A percentile compares a stretch with the other conserved stretches of the same genome.
Evolutionary conservation across 169 alveolate species (phyloP).

Genomic region (Cryptosporidium parvum): DNA sequence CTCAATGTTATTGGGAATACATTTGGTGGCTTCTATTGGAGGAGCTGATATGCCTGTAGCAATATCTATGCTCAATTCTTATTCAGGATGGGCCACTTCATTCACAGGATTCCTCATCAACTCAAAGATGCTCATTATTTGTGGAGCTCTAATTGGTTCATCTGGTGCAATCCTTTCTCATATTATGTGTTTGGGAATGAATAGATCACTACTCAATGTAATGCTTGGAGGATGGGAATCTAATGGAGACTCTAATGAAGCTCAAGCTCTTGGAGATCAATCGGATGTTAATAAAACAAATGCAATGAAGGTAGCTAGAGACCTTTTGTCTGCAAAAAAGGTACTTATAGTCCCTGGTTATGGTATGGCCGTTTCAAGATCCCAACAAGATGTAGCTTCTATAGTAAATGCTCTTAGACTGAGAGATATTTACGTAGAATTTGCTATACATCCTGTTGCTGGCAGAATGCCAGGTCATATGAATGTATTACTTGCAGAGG

Average conservation of each 20-base stretch:
- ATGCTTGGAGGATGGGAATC: constrained; percentile 91
- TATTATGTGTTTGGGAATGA: constrained; percentile 95
- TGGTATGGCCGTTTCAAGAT: constrained; percentile 94
- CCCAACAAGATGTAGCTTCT: constrained; percentile 87
- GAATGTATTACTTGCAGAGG: constrained; percentile 96
- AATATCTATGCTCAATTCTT: constrained; percentile 92
- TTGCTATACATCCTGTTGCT: constrained; percentile 97
- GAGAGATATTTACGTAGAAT: constrained; percentile 88
- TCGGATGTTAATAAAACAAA: constrained; percentile 83
- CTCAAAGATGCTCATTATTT: constrained; percentile 89
- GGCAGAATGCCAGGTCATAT: constrained; percentile 98
- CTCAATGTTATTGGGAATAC: constrained; percentile 88
- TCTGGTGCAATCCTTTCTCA: constrained; percentile 94
- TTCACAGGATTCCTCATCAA: constrained; percentile 93
- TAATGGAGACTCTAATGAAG: constrained; percentile 78
- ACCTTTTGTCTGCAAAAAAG: constrained; percentile 83
- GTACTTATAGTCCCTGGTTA: constrained; percentile 95
- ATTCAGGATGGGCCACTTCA: constrained; percentile 94
- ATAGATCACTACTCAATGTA: constrained; percentile 89
- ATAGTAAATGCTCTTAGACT: constrained; percentile 82
- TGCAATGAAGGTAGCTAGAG: constrained; percentile 87
- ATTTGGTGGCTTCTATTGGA: constrained; percentile 91
- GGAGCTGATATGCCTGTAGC: constrained; percentile 97
- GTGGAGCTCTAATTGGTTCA: constrained; percentile 95
- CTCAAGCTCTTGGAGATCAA: constrained; percentile 73